Evolutionary conservation across 1,284 basidiomycete species (phyloP).

Genomic region (Fistulinella cinereoalba): DNA sequence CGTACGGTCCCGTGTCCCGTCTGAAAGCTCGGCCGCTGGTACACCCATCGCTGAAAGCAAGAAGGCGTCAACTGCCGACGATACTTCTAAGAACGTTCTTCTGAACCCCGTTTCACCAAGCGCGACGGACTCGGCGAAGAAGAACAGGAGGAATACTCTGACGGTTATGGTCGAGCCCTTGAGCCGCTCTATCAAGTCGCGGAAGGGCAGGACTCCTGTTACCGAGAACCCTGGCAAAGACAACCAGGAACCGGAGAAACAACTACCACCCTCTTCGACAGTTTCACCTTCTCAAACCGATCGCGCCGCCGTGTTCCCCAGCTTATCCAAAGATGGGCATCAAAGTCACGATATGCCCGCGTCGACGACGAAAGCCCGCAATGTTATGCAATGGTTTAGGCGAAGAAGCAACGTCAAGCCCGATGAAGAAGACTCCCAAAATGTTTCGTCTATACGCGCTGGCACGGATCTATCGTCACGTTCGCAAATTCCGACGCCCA

Average conservation of each 20-base stretch:
- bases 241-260: conserved; percentile 34
- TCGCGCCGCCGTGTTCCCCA: conserved; percentile 29
- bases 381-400: conserved; percentile 82
- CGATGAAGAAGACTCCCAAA: conserved; percentile 35
- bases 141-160: conserved; percentile 72
- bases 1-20: conserved; percentile 39
- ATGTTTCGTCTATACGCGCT: conserved; percentile 14
- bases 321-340: conserved; percentile 25
- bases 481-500: conserved; percentile 31
- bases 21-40: conserved; percentile 38
- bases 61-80: conserved; percentile 6
- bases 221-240: conserved; percentile 35
- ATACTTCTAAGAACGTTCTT: conserved; percentile 27
- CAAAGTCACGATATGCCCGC: conserved; percentile 49
- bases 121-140: conserved; percentile 42
- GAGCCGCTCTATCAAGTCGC: conserved; percentile 54
- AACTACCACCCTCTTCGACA: conserved; percentile 26
- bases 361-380: conserved; percentile 69
- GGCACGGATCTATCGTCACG: conserved; percentile 27
- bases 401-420: conserved; percentile 60
- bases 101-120: conserved; percentile 35
- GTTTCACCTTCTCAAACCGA: conserved; percentile 27
- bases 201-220: conserved; percentile 41
- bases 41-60: conserved; percentile 23
- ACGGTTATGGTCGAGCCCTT: conserved; percentile 82